phyloP scores from a whole-genome alignment of 2,329 filamentous ascomycete genomes.

The Arachnomyces sp. region DNA sequence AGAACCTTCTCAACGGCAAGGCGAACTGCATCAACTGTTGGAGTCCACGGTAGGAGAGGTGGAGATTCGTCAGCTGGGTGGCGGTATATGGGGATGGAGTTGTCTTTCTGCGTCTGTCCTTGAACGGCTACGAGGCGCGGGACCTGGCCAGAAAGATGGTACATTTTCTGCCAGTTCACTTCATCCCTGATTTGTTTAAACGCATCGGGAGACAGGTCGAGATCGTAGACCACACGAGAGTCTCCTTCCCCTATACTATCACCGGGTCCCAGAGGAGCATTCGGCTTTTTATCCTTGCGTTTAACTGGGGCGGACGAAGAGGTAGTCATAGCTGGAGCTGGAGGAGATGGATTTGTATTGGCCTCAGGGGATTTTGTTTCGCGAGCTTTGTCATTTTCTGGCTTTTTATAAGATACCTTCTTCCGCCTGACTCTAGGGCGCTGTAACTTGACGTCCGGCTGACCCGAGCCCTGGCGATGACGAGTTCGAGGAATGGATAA shows the following conservation, averaged over 20 bases:
- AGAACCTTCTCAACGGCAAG: constrained; percentile 61
- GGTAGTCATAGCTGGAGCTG: no score
- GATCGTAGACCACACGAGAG: constrained; percentile 62
- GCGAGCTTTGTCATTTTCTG: background rate
- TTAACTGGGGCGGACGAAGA: no score
- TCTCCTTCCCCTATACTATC: constrained; percentile 70
- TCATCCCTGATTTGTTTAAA: constrained; percentile 68
- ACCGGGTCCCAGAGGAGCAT: constrained; percentile 36
- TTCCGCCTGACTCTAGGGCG: no score
- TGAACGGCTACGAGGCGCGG: constrained; percentile 88
- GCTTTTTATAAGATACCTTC: no score
- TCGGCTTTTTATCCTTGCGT: constrained; percentile 6
- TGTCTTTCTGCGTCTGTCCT: constrained; percentile 60
- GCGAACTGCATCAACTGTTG: constrained; percentile 62
- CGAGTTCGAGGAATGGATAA: no score
- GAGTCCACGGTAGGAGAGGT: constrained; percentile 66
- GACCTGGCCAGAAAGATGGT: constrained; percentile 82
- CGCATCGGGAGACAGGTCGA: constrained; percentile 54
- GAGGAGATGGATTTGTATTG: background rate
- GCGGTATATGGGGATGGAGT: constrained; percentile 77
- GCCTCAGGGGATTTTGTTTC: background rate
- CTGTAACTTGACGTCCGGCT: no score
- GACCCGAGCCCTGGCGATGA: no score
- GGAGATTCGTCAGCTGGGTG: constrained; percentile 87
- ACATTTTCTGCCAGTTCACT: constrained; percentile 85